Conservation (phyloP, 2,329 filamentous ascomycete genomes). For the Cephalotrichum gorgonifer region DNA sequence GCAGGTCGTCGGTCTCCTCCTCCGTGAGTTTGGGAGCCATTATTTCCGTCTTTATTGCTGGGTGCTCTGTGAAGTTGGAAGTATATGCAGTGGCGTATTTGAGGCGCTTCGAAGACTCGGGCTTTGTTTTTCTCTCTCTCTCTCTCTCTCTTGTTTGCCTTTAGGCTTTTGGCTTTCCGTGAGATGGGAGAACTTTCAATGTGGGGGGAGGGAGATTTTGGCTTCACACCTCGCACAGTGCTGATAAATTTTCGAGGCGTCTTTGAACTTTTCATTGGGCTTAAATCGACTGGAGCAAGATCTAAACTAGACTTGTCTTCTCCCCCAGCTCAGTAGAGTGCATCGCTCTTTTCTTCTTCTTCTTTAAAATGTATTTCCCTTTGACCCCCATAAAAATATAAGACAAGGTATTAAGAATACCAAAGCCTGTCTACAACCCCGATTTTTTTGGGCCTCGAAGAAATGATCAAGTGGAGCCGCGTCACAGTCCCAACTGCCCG, state of each 20-base stretch:
- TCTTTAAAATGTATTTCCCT: background rate
- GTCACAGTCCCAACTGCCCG: background rate
- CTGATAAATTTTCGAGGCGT: background rate
- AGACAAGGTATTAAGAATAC: background rate
- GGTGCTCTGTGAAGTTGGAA: no score
- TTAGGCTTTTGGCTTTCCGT: no score
- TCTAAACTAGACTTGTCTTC: no score
- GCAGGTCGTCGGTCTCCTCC: constrained; percentile 82
- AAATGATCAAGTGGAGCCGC: no score
- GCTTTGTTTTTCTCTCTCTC: no score
- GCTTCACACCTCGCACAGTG: background rate
- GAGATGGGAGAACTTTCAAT: background rate
- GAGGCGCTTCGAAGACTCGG: no score
- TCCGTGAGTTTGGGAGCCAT: constrained; percentile 51
- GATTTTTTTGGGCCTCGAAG: background rate
- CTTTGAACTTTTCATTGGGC: background rate
- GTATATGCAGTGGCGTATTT: no score
- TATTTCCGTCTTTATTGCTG: no score
- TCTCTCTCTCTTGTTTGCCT: background rate
- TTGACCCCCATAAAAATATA: background rate
- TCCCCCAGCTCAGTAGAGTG: no score
- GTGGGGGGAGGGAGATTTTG: background rate
- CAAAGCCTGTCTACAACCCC: background rate
- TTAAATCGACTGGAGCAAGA: background rate
- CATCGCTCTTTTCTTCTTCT: background rate